A percentile compares a stretch with the other conserved stretches of the same genome.
These are phyloP conservation scores for Silene uniflora DNA, from an alignment of 148 eudicot species.

Conservation along the genomic window DNA sequence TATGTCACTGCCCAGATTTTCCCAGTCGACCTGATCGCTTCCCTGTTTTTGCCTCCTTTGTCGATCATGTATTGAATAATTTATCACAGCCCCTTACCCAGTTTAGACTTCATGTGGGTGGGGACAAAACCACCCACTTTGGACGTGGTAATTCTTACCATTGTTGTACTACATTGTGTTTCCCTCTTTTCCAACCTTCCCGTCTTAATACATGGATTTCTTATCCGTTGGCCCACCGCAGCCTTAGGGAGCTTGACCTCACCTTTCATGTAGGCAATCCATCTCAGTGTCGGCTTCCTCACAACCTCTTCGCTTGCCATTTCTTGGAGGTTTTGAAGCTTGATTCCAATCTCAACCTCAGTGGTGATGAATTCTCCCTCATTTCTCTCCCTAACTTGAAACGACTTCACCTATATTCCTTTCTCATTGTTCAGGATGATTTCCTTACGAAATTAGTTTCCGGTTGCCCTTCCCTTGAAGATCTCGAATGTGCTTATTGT, in stretches of 20 bases:
- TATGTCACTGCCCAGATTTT: background rate
- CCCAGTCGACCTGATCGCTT: background rate
- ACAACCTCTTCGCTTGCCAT: background rate
- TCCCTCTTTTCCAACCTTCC: background rate
- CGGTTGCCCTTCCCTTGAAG: slow-evolving; percentile 24
- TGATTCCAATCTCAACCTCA: background rate
- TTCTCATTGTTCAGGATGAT: background rate
- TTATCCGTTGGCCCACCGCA: background rate
- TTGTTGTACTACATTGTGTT: background rate
- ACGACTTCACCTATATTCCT: background rate
- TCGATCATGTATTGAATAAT: background rate
- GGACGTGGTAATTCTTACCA: too few species aligned
- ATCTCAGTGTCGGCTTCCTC: background rate
- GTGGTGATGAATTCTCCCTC: background rate
- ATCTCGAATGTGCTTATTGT: background rate
- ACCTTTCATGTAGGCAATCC: background rate
- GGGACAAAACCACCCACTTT: background rate
- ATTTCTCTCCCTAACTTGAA: slow-evolving; percentile 12
- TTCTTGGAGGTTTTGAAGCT: background rate
- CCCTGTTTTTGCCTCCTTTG: background rate
- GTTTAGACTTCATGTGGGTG: background rate
- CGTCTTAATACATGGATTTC: background rate
- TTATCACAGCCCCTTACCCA: background rate
- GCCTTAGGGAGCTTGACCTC: background rate
- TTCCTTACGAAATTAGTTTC: slow-evolving; percentile 17